phyloP scores from a whole-genome alignment of 352 stramenopile species.

The Globisporangium recalcitrans region DNA sequence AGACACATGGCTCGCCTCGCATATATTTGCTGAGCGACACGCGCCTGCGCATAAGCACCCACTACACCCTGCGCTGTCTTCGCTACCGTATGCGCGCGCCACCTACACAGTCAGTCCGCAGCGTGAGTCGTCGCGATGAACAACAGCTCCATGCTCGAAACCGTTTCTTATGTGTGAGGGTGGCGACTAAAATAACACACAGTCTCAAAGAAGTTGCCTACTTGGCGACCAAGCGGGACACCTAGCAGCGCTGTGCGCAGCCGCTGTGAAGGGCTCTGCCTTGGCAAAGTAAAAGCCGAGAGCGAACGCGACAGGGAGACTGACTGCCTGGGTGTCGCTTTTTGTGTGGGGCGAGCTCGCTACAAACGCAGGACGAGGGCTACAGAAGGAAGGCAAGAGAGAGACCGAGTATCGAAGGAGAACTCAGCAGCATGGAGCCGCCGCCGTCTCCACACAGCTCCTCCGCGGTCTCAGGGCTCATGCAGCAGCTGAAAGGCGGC shows the following conservation, averaged over 20 bases:
- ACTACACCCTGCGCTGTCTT: not conserved
- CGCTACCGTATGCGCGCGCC: no score
- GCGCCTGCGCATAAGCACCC: no score
- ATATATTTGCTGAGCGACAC: no score
- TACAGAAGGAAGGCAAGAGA: not conserved
- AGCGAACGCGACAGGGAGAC: not conserved
- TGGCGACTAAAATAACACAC: conserved; percentile 2
- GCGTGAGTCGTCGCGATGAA: not conserved
- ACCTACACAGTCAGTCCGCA: no score
- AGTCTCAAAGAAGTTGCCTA: not conserved
- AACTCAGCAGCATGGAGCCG: conserved; percentile 32
- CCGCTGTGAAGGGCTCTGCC: not conserved
- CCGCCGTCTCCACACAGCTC: conserved; percentile 24
- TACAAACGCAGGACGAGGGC: not conserved
- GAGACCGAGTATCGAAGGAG: not conserved
- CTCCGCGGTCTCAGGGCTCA: conserved; percentile 56
- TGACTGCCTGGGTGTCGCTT: not conserved
- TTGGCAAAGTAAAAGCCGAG: not conserved
- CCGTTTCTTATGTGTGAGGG: conserved; percentile 7
- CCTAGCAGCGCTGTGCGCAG: not conserved
- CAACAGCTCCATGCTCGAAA: not conserved
- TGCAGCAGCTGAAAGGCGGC: conserved; percentile 80
- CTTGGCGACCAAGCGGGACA: not conserved
- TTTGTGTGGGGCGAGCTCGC: not conserved
- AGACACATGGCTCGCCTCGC: not conserved